These are phyloP conservation scores for Coniosporium apollinis DNA, from an alignment of 495 filamentous ascomycete genomes.

Conservation along the genomic window DNA sequence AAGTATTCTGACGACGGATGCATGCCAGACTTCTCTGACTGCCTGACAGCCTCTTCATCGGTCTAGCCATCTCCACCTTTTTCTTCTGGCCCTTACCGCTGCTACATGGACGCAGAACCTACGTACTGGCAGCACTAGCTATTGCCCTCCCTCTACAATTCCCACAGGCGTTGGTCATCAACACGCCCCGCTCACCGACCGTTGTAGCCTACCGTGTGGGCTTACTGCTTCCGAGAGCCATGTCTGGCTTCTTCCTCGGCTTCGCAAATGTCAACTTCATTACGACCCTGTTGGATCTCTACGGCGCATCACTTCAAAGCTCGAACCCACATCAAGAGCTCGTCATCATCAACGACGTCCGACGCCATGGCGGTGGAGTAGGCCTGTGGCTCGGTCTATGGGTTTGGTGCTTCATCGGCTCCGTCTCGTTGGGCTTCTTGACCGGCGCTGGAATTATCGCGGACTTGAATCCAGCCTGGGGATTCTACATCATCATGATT, in stretches of 20 bases:
- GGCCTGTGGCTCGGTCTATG: constrained; percentile 64
- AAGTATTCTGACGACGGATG: no score
- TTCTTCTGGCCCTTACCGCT: constrained; percentile 58
- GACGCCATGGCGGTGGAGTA: constrained; percentile 56
- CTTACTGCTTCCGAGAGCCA: constrained; percentile 41
- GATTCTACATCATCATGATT: constrained; percentile 53
- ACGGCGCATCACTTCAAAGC: constrained; percentile 55
- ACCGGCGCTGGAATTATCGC: constrained; percentile 51
- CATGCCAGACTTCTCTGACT: not conserved
- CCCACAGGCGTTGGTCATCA: constrained; percentile 50
- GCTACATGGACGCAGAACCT: constrained; percentile 62
- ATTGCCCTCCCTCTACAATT: constrained; percentile 57
- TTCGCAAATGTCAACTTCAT: constrained; percentile 64
- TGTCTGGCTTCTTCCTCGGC: constrained; percentile 51
- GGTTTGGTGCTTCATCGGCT: constrained; percentile 56
- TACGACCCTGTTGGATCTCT: constrained; percentile 52
- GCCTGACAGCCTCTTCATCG: constrained; percentile 37
- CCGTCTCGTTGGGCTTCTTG: constrained; percentile 49
- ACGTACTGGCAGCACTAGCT: constrained; percentile 44
- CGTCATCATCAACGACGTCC: constrained; percentile 42
- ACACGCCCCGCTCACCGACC: constrained; percentile 35
- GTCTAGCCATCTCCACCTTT: constrained; percentile 48
- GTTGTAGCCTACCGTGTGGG: constrained; percentile 38
- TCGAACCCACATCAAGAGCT: constrained; percentile 53
- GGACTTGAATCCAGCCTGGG: constrained; percentile 43